These are phyloP conservation scores for Ambrosia hybrid DNA, from an alignment of 140 eudicot species.

Conservation along the genomic window DNA sequence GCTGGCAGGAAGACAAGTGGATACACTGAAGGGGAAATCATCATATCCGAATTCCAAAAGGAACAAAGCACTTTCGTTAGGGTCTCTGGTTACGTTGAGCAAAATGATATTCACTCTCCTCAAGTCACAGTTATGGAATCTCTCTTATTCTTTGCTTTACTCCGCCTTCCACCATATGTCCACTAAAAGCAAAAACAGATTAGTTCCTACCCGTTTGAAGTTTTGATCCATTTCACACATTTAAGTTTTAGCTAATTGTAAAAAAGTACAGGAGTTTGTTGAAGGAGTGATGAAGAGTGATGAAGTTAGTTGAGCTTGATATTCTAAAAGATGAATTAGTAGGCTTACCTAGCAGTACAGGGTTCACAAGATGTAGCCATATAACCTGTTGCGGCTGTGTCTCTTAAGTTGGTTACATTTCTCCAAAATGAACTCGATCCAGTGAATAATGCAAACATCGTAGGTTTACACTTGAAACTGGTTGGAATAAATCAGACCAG, in stretches of 20 bases:
- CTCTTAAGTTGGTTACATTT: no score
- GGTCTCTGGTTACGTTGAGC: slow-evolving; percentile 84
- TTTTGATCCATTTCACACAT: neutral
- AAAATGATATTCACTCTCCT: slow-evolving; percentile 93
- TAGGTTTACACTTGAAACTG: no score
- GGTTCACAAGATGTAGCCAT: no score
- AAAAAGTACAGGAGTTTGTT: slow-evolving; percentile 62
- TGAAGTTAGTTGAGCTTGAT: slow-evolving; percentile 83
- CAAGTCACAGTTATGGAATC: slow-evolving; percentile 90
- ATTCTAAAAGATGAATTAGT: slow-evolving; percentile 70
- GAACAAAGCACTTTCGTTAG: slow-evolving; percentile 86
- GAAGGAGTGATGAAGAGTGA: slow-evolving; percentile 91
- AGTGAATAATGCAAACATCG: no score
- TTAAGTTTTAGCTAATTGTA: neutral
- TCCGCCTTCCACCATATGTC: slow-evolving; percentile 77
- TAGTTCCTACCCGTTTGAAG: slow-evolving; percentile 12
- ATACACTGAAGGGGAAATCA: slow-evolving; percentile 90
- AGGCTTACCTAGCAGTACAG: slow-evolving; percentile 72
- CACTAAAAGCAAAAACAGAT: slow-evolving; percentile 52
- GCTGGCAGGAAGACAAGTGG: slow-evolving; percentile 98
- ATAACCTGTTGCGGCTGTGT: no score
- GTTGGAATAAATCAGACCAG: no score
- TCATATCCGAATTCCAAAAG: slow-evolving; percentile 76
- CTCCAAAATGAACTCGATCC: no score
- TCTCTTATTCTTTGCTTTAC: slow-evolving; percentile 72